These are phyloP conservation scores for Narthecium ossifragum DNA, from an alignment of 106 monocot genomes.

Conservation along the genomic window DNA sequence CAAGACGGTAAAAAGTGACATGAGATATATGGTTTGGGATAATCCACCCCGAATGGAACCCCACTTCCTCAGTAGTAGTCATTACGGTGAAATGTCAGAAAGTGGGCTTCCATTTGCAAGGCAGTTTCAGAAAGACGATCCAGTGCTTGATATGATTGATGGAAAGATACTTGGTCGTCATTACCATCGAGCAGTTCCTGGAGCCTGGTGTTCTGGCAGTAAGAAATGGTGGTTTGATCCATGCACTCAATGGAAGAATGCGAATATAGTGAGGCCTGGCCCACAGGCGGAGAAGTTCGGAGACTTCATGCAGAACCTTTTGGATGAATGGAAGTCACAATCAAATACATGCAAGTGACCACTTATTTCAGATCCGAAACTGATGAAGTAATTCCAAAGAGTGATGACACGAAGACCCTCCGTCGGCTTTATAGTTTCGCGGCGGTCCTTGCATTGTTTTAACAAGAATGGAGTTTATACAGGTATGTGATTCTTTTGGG, in stretches of 20 bases:
- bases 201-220: slow-evolving; percentile 34
- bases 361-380: no score
- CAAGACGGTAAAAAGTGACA: slow-evolving; percentile 43
- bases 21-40: slow-evolving; percentile 49
- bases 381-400: background rate
- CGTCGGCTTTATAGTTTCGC: background rate
- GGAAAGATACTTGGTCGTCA: slow-evolving; percentile 19
- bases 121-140: slow-evolving; percentile 30
- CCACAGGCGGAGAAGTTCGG: slow-evolving; percentile 19
- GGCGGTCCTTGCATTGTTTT: background rate
- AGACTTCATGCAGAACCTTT: slow-evolving; percentile 19
- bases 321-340: slow-evolving; percentile 17
- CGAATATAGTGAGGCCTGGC: slow-evolving; percentile 23
- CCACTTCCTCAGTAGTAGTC: slow-evolving; percentile 21
- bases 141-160: slow-evolving; percentile 37
- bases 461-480: no score
- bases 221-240: slow-evolving; percentile 22
- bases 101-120: slow-evolving; percentile 40
- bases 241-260: slow-evolving; percentile 26
- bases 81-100: slow-evolving; percentile 16
- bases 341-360: slow-evolving; percentile 24
- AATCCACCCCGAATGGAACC: slow-evolving; percentile 36
- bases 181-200: slow-evolving; percentile 22
- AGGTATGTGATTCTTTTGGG: background rate
- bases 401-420: background rate